Evolutionary conservation across 106 monocot species (phyloP).

Genomic region (Phalaenopsis aphrodite): DNA sequence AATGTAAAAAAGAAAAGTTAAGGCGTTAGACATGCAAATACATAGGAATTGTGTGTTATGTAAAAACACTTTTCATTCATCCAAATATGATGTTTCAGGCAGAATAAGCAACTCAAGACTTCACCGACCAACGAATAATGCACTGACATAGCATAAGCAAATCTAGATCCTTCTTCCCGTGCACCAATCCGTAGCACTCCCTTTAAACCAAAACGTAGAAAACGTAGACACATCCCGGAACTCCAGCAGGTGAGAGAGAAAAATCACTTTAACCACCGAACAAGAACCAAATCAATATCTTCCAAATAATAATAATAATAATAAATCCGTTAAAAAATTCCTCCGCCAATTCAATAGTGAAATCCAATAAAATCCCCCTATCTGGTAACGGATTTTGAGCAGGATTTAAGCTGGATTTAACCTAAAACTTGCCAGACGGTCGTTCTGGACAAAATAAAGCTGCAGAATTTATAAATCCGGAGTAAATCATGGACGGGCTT

Average conservation of each 20-base stretch:
- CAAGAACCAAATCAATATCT: neutral
- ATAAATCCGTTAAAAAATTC: neutral
- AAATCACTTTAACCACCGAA: neutral
- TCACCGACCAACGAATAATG: neutral
- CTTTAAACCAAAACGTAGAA: neutral
- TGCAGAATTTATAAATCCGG: no score
- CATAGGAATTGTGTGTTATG: no score
- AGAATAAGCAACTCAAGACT: neutral
- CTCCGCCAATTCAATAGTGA: neutral
- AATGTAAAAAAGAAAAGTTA: no score
- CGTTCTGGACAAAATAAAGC: no score
- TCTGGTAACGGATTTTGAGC: neutral
- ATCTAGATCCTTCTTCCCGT: neutral
- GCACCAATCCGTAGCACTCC: neutral
- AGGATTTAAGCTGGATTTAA: no score
- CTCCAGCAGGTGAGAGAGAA: neutral
- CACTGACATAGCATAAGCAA: neutral
- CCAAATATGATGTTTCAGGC: neutral
- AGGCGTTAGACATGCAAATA: no score
- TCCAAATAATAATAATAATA: neutral
- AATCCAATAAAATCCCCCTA: neutral
- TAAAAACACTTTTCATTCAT: neutral
- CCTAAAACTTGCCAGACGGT: no score
- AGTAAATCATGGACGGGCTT: no score
- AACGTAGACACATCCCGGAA: neutral